Evolutionary conservation across 176 grass and related monocot genomes (phyloP), one percentile per base, ranked within the genome.

Genomic region (Aegilops longissima): DNA sequence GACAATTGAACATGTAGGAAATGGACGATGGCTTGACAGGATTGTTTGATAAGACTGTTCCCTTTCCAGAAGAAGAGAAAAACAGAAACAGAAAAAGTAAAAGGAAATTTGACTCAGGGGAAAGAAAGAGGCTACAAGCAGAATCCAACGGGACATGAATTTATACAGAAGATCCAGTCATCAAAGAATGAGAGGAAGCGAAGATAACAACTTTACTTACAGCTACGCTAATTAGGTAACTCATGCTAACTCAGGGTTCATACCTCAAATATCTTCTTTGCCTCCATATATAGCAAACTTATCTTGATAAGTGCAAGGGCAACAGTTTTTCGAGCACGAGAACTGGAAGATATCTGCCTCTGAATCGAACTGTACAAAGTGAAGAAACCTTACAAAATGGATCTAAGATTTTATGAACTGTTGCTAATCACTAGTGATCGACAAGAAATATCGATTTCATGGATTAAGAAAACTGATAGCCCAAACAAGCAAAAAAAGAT

Each of bases 211-310:
- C 20, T 52, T 64, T 61, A 44, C 38, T 29, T 88, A 64, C 65
- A 78, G 52, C 51, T 68, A 75, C 61, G 14, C 3, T 36, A 81
- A 77, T 21, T 12, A 70, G 61, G 27, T 51, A 81, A 52, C 24
- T 38, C 77, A 73, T 79, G 66, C 17, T 31, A 73, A 59, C 67
- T 58, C 4, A 10, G 59, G 61, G 10, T 76, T 76, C 27, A 56
- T 77, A 98, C 96, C 96, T 96, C 90, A 64, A 91, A 96, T 65
- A 96, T 88, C 79, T 84, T 91, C 90, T 91, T 98, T 71, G 86
- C 84, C 35, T 98, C 93, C 90, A 94, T 96, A 85, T 94, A 96
- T 86, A 94, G 70, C 85, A 98, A 90, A 76, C 96, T 98, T 81
- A 92, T 92, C 70, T 96, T 98, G 65, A 98, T 92, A 77, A 98